Conservation (phyloP, 2,329 filamentous ascomycete species). For the Aspergillus floridensis region DNA sequence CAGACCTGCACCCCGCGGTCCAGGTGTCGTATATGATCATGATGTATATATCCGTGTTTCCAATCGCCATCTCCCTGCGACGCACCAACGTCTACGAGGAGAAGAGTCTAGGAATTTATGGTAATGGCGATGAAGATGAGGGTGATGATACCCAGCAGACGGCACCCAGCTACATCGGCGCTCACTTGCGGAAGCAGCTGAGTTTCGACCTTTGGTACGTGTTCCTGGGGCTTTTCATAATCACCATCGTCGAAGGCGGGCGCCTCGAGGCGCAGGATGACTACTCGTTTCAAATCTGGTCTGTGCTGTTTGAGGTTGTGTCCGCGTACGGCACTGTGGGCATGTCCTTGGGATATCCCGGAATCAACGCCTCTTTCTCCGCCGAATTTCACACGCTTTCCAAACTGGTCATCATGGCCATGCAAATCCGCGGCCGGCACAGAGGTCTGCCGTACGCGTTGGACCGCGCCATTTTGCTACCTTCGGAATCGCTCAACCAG, state of each 20-base stretch:
- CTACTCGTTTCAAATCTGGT: constrained; percentile 63
- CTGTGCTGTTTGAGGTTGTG: constrained; percentile 77
- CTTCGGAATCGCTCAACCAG: constrained; percentile 61
- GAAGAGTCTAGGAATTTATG: constrained; percentile 64
- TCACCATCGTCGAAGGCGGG: constrained; percentile 79
- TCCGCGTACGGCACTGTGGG: constrained; percentile 95
- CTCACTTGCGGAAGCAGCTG: constrained; percentile 87
- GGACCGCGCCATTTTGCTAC: constrained; percentile 68
- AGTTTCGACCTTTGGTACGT: constrained; percentile 98
- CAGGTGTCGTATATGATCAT: constrained; percentile 96
- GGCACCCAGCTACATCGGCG: constrained; percentile 79
- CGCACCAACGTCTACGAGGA: constrained; percentile 96
- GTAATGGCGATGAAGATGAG: constrained; percentile 58
- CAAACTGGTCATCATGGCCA: constrained; percentile 64
- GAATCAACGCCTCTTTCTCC: constrained; percentile 74
- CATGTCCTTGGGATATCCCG: constrained; percentile 77
- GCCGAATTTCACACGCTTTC: constrained; percentile 73
- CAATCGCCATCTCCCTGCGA: constrained; percentile 90
- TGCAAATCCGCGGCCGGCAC: constrained; percentile 65
- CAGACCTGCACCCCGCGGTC: constrained; percentile 78
- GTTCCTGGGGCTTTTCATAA: constrained; percentile 87
- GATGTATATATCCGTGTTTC: constrained; percentile 99
- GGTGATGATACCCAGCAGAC: constrained; percentile 54
- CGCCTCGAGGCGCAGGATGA: constrained; percentile 63
- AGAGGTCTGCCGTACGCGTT: constrained; percentile 65